A percentile compares a stretch with the other conserved stretches of the same genome.
Conservation (phyloP, 345 rosid species). For the Syzygium aqueum region DNA sequence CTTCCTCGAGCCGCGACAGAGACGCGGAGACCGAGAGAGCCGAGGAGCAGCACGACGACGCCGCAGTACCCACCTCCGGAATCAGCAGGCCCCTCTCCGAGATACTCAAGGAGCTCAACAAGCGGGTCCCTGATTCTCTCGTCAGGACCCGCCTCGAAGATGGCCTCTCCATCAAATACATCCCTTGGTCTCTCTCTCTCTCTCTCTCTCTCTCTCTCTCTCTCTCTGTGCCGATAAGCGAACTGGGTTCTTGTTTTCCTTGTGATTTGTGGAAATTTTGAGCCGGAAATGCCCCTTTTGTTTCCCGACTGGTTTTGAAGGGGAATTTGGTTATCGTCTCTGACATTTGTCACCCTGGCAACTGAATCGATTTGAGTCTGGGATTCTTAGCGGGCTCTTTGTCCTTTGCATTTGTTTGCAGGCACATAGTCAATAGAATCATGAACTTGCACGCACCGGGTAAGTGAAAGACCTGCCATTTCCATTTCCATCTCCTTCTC, state of each 20-base stretch:
- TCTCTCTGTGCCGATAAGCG: background rate
- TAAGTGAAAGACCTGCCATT: conserved; percentile 3
- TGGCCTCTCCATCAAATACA: conserved; percentile 53
- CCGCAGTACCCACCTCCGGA: conserved; percentile 49
- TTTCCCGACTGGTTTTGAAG: background rate
- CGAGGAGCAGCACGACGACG: conserved; percentile 6
- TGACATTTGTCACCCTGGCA: background rate
- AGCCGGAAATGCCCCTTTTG: background rate
- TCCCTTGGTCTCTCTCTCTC: conserved; percentile 48
- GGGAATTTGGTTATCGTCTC: background rate
- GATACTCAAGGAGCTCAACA: conserved; percentile 71
- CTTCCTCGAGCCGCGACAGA: background rate
- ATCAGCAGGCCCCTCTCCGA: conserved; percentile 60
- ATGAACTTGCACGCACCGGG: conserved; percentile 83
- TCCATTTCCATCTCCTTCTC: background rate
- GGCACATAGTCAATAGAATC: conserved; percentile 75
- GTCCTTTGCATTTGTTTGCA: conserved; percentile 1
- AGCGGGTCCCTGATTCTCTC: conserved; percentile 64
- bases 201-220: conserved; percentile 1
- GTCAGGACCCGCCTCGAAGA: conserved; percentile 45
- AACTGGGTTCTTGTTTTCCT: background rate
- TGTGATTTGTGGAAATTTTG: background rate
- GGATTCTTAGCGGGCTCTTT: background rate
- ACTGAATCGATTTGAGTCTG: background rate
- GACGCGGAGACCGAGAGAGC: background rate